Base-by-base conservation (phyloP, 345 rosid genomes). In the Barbarea vulgaris region DNA sequence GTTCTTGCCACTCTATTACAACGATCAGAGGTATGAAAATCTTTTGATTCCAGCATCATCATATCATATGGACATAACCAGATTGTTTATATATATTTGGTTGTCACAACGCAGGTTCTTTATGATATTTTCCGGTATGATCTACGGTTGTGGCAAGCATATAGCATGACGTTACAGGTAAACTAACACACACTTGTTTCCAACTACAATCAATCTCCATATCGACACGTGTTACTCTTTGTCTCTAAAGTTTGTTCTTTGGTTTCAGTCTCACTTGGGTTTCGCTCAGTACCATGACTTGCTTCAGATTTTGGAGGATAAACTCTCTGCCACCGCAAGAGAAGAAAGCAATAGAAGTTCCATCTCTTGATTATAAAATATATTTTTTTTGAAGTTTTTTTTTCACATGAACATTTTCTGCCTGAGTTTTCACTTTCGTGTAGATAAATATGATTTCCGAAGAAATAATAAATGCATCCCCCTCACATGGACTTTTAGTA, bases 1-100 rank as follows among this genome's bases (percentile, higher is more conserved):
- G 97, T 92, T 72, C 88, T 95, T 31, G 98, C 99, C 52, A 95
- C 99, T 18, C 97, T 92, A 13, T 81, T 92, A 75, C 86, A 94
- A 83, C 84, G 96, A 18, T 81, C 94, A 1, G 98, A 95, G 97
- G 99, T 94, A 84, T 39, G 25, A 42, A 2, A 19, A 36, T 64
- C 54, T 31, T 34, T 66, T 10, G 3, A 22, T 12, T 34, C 64
- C 64, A 50, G 63, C 50, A 18, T 58, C 9, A 48, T 41, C 37
- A 53, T 18, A 44, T 66, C 46, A 50, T 18, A 36, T 2, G 25
- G 44, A 67, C 36, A 46, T 65, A 15, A 37, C 61, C 41, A 56
- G 6, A 25, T 17, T 36, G 51, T 51, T 66, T 66, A 28, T 28
- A 2, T 28, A 28, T 25, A n/a, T 9, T 27, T 28, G 11, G 31